Conservation (phyloP, 331 rosid species). For the Malus hybrid region DNA sequence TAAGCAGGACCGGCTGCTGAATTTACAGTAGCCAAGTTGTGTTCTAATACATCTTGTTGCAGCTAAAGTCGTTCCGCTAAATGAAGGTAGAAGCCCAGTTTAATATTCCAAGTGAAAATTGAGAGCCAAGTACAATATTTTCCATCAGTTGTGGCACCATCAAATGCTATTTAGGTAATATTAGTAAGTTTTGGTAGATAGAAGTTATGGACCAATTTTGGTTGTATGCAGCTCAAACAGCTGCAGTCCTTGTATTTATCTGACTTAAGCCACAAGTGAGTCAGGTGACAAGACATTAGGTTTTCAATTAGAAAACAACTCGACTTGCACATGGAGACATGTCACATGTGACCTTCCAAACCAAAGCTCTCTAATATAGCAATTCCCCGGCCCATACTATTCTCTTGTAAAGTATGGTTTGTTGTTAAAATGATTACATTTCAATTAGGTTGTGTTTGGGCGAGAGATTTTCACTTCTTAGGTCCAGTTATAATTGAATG, state of each 20-base stretch:
- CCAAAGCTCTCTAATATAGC: not conserved
- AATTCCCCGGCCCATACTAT: not conserved
- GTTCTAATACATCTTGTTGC: too few relatives aligned
- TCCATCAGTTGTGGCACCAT: not conserved
- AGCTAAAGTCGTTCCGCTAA: too few relatives aligned
- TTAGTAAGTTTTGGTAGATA: not conserved
- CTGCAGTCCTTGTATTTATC: not conserved
- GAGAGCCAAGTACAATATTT: not conserved
- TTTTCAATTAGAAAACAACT: not conserved
- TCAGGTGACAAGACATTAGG: not conserved
- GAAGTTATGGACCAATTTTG: not conserved
- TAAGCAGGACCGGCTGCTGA: too few relatives aligned
- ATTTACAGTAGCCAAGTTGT: too few relatives aligned
- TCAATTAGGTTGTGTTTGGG: not conserved
- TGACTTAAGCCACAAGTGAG: not conserved
- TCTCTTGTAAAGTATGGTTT: not conserved
- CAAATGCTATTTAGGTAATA: not conserved
- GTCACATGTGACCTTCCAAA: not conserved
- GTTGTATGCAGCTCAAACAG: not conserved
- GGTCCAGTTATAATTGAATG: too few relatives aligned
- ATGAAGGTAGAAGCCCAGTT: not conserved
- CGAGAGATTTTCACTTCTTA: too few relatives aligned
- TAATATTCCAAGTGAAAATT: not conserved
- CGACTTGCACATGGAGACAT: not conserved
- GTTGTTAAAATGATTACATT: not conserved